Base-by-base conservation (phyloP, 208 protist species). In the Wallacemonas rigidus region DNA sequence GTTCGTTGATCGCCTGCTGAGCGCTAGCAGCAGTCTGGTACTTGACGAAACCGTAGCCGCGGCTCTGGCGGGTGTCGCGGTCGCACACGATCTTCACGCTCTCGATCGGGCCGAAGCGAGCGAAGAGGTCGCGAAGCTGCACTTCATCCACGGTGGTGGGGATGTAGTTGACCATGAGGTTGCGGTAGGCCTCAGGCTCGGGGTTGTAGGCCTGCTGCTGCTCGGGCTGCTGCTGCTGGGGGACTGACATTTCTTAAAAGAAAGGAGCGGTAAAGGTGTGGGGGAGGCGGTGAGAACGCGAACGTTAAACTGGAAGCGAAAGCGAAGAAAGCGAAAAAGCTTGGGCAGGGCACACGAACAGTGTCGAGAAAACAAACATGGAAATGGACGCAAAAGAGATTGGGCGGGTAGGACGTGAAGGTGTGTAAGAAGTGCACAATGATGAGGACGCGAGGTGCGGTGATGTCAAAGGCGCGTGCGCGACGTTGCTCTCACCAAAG, bases 111-210 rank as follows among this genome's bases (percentile, higher is more conserved):
- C 92, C 92, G 68, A 80, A 95, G 61, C 80, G 87, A 72, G 92
- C 88, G 76, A 97, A 97, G 53, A 94, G 75, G 69, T 94, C 80
- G 68, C 88, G 84, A 51, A 95, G 82, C 80, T 95, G 87, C 58
- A 87, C 71, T 80, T 95, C 87, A 56, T 93, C 88, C 26, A 95
- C 81, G n/a, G 86, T 91, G 9, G 88, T 91, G 51, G 90, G 90
- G 67, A 95, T 92, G 80, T 95, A 95, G 81, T 95, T 95, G 75
- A 95, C 90, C 84, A 95, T 95, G 54, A 95, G 80, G 79, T 95
- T 95, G 75, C 90, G 90, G 69, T 89, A 71, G 41, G 78, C 67
- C 75, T 93, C 88, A 35, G 88, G 86, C 67, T 95, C 90, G 12
- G 74, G 69, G 71, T 83, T 85, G 82, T 83, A 87, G 48, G 61